Base-by-base conservation (phyloP, 1,284 basidiomycete genomes). In the Boletus mariae region DNA sequence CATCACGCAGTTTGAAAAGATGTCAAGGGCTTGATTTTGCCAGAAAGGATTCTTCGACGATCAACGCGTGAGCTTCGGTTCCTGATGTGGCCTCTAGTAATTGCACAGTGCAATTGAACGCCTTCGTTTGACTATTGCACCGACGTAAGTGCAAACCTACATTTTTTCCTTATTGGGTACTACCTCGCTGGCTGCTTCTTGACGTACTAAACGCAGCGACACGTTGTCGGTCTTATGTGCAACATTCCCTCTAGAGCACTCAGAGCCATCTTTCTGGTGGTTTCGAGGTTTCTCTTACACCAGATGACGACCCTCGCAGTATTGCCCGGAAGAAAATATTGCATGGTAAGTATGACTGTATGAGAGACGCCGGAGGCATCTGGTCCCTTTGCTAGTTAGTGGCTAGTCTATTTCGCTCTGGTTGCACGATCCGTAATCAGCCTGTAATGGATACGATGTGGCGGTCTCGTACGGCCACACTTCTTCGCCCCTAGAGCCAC, bases 401-500 rank as follows among this genome's bases (percentile, higher is more conserved):
- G 51, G 43, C 32, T 40, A n/a, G 29, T 26, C 32, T 32, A 25
- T 44, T 47, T 47, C 28, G 32, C 32, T 38, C 48, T 51, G 28
- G 34, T 40, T 25, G 43, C 41, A 48, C 37, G 38, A 23, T 29
- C 47, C 41, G 37, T 32, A 45, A 52, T 44, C 55, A 53, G 47
- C n/a, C 55, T 51, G 35, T 56, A 55, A 54, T 56, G 28, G 58
- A 58, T 53, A 40, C 48, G 23, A 41, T 49, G 29, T 59, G 56
- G 57, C 58, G 42, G 65, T 64, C 57, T 58, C 52, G 56, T 54
- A 51, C 46, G 60, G 47, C 31, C 59, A 54, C 38, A 44, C 38
- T 64, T 65, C 61, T 54, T 55, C n/a, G 57, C 64, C 67, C 64
- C 64, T 69, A 69, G 64, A 59, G 64, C 67, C 64, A 66, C 68